Conservation (phyloP, 331 rosid genomes). For the Telfairia occidentalis region DNA sequence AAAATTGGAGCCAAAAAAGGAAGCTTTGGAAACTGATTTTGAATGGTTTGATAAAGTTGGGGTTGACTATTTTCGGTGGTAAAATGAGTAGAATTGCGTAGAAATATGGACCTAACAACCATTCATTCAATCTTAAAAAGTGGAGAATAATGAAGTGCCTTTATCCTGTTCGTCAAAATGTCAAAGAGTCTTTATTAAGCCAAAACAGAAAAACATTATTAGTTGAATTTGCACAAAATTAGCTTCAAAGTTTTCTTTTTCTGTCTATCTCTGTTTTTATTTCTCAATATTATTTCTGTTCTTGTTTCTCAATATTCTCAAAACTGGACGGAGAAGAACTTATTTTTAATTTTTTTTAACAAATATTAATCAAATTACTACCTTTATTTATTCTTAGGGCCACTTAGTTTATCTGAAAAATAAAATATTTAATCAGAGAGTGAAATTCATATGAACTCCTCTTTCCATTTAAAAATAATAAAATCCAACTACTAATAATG, state of each 20-base stretch:
- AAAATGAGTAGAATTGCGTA: slow-evolving; percentile 9
- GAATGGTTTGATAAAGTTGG: background rate
- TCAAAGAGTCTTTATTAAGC: background rate
- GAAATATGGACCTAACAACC: background rate
- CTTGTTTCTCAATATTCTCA: too few relatives aligned
- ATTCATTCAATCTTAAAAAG: background rate
- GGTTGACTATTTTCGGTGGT: background rate
- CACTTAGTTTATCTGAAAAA: background rate
- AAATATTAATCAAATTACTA: too few relatives aligned
- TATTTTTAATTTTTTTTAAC: too few relatives aligned
- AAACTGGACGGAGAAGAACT: too few relatives aligned
- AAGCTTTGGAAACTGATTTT: background rate
- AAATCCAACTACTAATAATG: too few relatives aligned
- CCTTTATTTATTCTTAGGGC: too few relatives aligned
- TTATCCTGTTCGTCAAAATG: background rate
- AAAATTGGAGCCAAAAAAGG: background rate
- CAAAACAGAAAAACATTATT: background rate
- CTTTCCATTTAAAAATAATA: too few relatives aligned
- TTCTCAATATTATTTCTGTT: too few relatives aligned
- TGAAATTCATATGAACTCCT: too few relatives aligned
- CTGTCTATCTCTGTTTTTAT: too few relatives aligned
- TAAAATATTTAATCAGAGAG: too few relatives aligned
- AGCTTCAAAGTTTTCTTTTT: too few relatives aligned
- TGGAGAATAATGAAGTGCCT: slow-evolving; percentile 1
- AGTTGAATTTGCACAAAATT: background rate